phyloP scores from a whole-genome alignment of 352 stramenopile genomes.

The Globisporangium polare region DNA sequence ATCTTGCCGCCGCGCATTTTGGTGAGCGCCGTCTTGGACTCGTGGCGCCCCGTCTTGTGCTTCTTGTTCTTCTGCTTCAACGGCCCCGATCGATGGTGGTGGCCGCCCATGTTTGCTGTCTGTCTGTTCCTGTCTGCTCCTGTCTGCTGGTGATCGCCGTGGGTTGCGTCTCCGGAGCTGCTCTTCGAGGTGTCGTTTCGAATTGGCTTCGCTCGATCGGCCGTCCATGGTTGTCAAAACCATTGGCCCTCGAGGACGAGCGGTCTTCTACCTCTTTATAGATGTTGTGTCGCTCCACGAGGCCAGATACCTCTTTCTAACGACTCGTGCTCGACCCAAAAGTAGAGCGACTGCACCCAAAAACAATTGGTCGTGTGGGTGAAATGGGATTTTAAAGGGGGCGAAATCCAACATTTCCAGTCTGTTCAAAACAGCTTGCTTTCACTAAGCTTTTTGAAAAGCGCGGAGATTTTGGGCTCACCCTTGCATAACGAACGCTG shows the following conservation, averaged over 20 bases:
- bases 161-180: not conserved
- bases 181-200: slow-evolving; percentile 12
- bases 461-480: no score
- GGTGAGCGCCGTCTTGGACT: slow-evolving; percentile 72
- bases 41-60: slow-evolving; percentile 85
- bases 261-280: no score
- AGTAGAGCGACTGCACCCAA: no score
- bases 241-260: slow-evolving; percentile 4
- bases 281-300: no score
- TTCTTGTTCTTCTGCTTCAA: slow-evolving; percentile 92
- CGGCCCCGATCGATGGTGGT: slow-evolving; percentile 84
- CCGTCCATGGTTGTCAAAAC: slow-evolving; percentile 13
- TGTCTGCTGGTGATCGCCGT: not conserved
- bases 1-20: slow-evolving; percentile 75
- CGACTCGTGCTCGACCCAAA: no score
- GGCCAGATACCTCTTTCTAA: no score
- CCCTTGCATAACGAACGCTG: no score
- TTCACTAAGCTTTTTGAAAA: no score
- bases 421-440: no score
- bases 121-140: not conserved
- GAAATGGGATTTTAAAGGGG: no score
- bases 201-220: slow-evolving; percentile 6
- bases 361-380: no score
- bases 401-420: no score
- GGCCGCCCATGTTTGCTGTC: slow-evolving; percentile 43